These are phyloP conservation scores for Curvularia sp. DNA, from an alignment of 2,329 filamentous ascomycete genomes.

Conservation along the genomic window DNA sequence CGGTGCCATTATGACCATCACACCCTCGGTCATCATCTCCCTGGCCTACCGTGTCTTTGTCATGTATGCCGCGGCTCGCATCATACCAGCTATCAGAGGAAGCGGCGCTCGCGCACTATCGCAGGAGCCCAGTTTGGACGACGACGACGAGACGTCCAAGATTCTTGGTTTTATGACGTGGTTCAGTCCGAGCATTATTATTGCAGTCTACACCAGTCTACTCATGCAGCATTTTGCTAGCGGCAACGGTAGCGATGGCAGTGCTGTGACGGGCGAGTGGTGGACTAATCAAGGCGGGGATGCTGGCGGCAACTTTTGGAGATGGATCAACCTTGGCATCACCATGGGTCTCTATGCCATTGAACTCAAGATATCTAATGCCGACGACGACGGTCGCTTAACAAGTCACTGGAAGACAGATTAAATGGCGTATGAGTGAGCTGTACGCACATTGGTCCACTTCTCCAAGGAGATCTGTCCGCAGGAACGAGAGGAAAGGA, in stretches of 20 bases:
- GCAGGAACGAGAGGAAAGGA: neutral
- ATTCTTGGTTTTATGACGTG: conserved; percentile 85
- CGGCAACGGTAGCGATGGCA: conserved; percentile 60
- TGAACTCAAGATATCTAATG: conserved; percentile 85
- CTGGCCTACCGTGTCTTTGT: conserved; percentile 93
- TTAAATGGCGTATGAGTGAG: conserved; percentile 49
- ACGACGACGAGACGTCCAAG: conserved; percentile 80
- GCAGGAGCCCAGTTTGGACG: conserved; percentile 84
- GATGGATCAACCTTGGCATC: conserved; percentile 89
- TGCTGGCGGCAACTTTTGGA: conserved; percentile 83
- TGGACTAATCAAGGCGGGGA: conserved; percentile 88
- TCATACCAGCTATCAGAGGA: conserved; percentile 91
- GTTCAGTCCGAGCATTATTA: conserved; percentile 93
- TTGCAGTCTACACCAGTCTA: conserved; percentile 94
- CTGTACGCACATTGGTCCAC: neutral
- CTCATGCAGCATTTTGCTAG: conserved; percentile 92
- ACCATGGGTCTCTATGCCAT: conserved; percentile 91
- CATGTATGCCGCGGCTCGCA: conserved; percentile 92
- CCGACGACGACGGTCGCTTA: conserved; percentile 75
- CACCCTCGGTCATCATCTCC: conserved; percentile 93
- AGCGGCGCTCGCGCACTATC: conserved; percentile 82
- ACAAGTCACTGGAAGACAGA: conserved; percentile 93
- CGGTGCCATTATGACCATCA: conserved; percentile 93
- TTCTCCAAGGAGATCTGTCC: neutral
- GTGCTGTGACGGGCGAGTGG: conserved; percentile 65